Conservation (phyloP, 169 alveolate species). For the Cryptosporidium canis region DNA sequence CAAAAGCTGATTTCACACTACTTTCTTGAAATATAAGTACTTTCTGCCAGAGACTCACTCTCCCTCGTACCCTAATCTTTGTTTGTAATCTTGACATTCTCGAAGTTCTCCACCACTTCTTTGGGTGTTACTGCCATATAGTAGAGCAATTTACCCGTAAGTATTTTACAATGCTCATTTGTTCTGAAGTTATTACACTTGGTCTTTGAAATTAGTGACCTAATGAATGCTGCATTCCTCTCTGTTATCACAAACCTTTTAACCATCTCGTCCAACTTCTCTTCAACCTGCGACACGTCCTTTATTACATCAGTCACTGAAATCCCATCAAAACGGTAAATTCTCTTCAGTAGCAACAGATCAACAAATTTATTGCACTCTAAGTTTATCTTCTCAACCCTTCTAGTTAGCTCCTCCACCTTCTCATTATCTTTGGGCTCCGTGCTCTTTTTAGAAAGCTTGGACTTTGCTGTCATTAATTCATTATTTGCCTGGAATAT, state of each 20-base stretch:
- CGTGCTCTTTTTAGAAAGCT: not conserved
- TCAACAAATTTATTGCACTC: conserved; percentile 18
- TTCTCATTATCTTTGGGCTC: not conserved
- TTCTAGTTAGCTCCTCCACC: not conserved
- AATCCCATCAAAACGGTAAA: not conserved
- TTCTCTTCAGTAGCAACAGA: conserved; percentile 16
- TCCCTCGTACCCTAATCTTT: not conserved
- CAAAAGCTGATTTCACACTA: not conserved
- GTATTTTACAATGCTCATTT: conserved; percentile 9
- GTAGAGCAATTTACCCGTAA: conserved; percentile 22
- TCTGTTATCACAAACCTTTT: not conserved
- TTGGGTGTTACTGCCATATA: conserved; percentile 36
- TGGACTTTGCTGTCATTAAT: not conserved
- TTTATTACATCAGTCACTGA: not conserved
- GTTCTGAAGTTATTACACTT: not conserved
- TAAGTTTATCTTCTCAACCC: not conserved
- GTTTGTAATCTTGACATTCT: not conserved
- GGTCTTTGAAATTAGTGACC: conserved; percentile 5
- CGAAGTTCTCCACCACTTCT: conserved; percentile 21
- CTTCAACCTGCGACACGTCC: not conserved
- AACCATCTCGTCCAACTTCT: not conserved
- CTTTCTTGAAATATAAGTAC: not conserved
- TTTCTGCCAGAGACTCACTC: not conserved
- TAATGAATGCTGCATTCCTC: conserved; percentile 34
- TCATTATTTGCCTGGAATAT: not conserved